Evolutionary conservation across 2,329 filamentous ascomycete species (phyloP), one percentile per base, ranked within the genome.

Genomic region (Botrytis byssoidea): DNA sequence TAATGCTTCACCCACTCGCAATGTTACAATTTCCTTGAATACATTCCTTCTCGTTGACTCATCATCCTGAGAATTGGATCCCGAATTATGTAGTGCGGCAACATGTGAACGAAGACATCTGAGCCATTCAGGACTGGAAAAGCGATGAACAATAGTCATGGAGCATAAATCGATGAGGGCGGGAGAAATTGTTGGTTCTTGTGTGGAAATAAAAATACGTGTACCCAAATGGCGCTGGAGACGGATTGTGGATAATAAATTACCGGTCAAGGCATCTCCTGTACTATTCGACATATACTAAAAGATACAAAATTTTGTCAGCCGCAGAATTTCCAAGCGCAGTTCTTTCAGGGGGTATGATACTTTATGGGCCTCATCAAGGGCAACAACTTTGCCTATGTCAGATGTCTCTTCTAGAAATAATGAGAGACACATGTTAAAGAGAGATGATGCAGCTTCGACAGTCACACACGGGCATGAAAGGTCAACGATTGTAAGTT

Each of bases 341-440:
- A 51, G 5, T 37, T 32, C 8, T 10, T 37, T 35, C 44, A 9
- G 25, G 42, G 18, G 29, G 14, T 55, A 35, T 65, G 76, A 68
- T 81, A 88, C 87, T 78, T 94, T 94, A 79, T 96, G 93, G 0
- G 93, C 93, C 79, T 95, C 92, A 75, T 95, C 92, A 0, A 95
- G 83, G 0, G 91, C 91, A 22, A 95, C 82, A 55, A 94, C 84
- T 7, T 89, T 86, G 0, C 91, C 89, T 0, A 85, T 78, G 0
- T 81, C 76, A 0, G 77, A 76, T 0, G 85, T 81, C 65, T 88
- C 84, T 74, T 91, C 87, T 0, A 93, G 81, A 78, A 93, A 93
- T 0, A 93, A 82, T 3, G 85, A 85, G 1, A 95, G 83, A 32
- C 89, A 91, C 59, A 94, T 91, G 71, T 92, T 90, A 81, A 95